phyloP scores from a whole-genome alignment of 2,329 filamentous ascomycete species.

The Calonectria pteridis region DNA sequence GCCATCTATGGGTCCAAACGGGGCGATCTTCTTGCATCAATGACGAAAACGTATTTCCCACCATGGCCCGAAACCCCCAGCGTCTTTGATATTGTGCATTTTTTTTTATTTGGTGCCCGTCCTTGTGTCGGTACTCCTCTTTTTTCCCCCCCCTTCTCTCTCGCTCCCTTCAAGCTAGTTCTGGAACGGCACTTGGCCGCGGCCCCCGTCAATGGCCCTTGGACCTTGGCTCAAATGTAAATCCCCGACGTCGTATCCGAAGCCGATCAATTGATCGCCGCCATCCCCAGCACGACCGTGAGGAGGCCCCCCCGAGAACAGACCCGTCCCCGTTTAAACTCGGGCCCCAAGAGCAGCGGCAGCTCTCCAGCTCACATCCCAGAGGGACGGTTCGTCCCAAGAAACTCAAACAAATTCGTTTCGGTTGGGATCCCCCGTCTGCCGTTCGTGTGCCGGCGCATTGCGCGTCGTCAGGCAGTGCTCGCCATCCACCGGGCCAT shows the following conservation, averaged over 20 bases:
- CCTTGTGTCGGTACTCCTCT: not conserved
- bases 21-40: not conserved
- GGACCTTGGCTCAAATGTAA: slow-evolving; percentile 7
- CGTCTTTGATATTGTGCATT: not conserved
- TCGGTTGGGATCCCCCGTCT: slow-evolving; percentile 7
- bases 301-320: not conserved
- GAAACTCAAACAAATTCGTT: not conserved
- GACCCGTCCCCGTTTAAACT: slow-evolving; percentile 8
- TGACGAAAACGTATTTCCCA: not conserved
- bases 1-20: not conserved
- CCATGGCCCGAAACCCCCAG: not conserved
- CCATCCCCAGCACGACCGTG: not conserved
- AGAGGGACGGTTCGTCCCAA: slow-evolving; percentile 16
- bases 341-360: not conserved
- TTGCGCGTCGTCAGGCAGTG: slow-evolving; percentile 13
- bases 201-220: slow-evolving; percentile 1
- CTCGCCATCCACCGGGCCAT: not conserved
- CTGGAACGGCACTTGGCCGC: not conserved
- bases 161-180: not conserved
- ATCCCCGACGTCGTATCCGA: slow-evolving; percentile 7
- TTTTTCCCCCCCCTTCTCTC: too few species aligned
- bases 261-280: slow-evolving; percentile 5
- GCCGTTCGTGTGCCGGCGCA: not conserved
- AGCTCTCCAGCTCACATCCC: not conserved
- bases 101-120: not conserved